A percentile compares a stretch with the other conserved stretches of the same genome.
These are phyloP conservation scores for Nelumbo lutea DNA, from an alignment of 164 flowering plant genomes.

Conservation along the genomic window DNA sequence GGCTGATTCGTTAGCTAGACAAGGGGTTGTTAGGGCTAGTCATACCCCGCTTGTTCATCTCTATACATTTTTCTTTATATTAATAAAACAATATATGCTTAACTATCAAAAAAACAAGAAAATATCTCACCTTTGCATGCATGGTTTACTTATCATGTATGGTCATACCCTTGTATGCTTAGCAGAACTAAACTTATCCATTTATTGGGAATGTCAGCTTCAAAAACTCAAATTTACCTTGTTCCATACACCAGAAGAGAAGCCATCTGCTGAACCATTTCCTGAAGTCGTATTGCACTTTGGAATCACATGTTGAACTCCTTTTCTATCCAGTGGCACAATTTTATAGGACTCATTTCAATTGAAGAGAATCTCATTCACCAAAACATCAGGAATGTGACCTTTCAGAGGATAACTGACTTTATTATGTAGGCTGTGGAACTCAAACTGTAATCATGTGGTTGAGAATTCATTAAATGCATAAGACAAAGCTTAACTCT, in stretches of 20 bases:
- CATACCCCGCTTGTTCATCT: too few species aligned
- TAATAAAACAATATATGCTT: neutral
- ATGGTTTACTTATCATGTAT: conserved; percentile 50
- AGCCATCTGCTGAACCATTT: conserved; percentile 27
- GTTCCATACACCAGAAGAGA: conserved; percentile 73
- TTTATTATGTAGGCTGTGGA: conserved; percentile 46
- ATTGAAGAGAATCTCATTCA: conserved; percentile 60
- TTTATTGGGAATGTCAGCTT: conserved; percentile 30
- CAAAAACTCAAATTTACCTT: conserved; percentile 52
- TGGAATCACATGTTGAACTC: conserved; percentile 55
- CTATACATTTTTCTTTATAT: too few species aligned
- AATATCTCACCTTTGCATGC: conserved; percentile 80
- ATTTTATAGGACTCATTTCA: conserved; percentile 53
- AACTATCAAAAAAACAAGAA: conserved; percentile 67
- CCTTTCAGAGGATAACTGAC: conserved; percentile 54
- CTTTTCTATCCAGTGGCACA: conserved; percentile 78
- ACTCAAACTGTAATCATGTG: conserved; percentile 67
- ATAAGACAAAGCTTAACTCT: neutral
- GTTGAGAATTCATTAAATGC: conserved; percentile 2
- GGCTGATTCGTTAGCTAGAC: too few species aligned
- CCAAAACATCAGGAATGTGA: conserved; percentile 70
- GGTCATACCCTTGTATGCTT: conserved; percentile 57
- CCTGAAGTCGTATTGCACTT: conserved; percentile 29
- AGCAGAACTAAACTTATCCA: conserved; percentile 23
- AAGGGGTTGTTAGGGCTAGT: too few species aligned